Evolutionary conservation across 2,329 filamentous ascomycete genomes (phyloP).

Genomic region (Pyricularia sp.): DNA sequence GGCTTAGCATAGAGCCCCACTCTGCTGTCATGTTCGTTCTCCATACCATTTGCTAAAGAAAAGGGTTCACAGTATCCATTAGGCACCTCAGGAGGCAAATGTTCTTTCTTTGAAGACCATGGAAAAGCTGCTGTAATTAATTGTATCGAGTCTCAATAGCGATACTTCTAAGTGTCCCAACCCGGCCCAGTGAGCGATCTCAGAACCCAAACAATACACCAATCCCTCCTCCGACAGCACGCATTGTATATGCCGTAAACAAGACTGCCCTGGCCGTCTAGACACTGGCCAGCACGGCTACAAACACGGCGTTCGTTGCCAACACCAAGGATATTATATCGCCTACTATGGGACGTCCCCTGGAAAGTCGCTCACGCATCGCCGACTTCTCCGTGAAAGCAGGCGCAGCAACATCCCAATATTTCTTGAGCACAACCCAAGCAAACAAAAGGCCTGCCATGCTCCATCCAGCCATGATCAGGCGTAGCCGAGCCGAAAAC

Average conservation of each 20-base stretch:
- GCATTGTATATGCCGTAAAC: constrained; percentile 7
- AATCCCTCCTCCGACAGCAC: neutral
- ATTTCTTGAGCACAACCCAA: constrained; percentile 11
- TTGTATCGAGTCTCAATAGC: neutral
- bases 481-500: neutral
- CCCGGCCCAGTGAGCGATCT: neutral
- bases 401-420: constrained; percentile 26
- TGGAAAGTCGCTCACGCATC: constrained; percentile 19
- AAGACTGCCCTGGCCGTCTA: constrained; percentile 15
- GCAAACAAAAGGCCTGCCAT: constrained; percentile 3
- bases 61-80: neutral
- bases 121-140: neutral
- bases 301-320: constrained; percentile 18
- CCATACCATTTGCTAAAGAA: neutral
- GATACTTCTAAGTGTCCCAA: neutral
- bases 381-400: constrained; percentile 28
- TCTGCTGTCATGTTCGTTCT: neutral
- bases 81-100: too few relatives aligned
- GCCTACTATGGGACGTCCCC: constrained; percentile 14
- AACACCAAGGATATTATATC: constrained; percentile 17
- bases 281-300: constrained; percentile 10
- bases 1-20: neutral
- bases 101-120: neutral
- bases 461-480: neutral
- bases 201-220: neutral